These are phyloP conservation scores for Dioscorea dumetorum DNA, from an alignment of 106 monocot genomes.

Conservation along the genomic window DNA sequence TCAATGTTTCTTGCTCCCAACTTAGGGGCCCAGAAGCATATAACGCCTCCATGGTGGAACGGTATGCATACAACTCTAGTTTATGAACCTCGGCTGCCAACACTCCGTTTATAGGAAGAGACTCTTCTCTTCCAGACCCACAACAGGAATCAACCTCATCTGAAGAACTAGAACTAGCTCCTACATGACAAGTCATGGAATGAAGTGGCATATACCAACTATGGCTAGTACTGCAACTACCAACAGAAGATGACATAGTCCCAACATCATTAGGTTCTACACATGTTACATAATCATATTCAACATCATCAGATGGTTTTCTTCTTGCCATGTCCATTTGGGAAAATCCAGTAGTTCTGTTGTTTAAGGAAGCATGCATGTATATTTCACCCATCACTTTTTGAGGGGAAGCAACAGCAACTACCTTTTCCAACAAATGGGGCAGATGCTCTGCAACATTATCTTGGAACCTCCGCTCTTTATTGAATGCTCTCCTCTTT, in stretches of 20 bases:
- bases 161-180: conserved; percentile 20
- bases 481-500: conserved; percentile 11
- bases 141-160: conserved; percentile 24
- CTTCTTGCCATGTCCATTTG: conserved; percentile 5
- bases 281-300: conserved; percentile 1
- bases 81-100: conserved; percentile 32
- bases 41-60: conserved; percentile 44
- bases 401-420: conserved; percentile 35
- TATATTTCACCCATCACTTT: conserved; percentile 25
- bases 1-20: conserved; percentile 78
- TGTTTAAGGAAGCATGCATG: conserved; percentile 23
- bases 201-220: conserved; percentile 12
- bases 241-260: conserved; percentile 42
- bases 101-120: conserved; percentile 12
- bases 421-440: conserved; percentile 27
- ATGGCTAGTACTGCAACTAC: conserved; percentile 42
- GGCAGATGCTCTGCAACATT: conserved; percentile 6
- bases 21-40: conserved; percentile 77
- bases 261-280: conserved; percentile 21
- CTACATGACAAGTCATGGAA: conserved; percentile 5
- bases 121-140: conserved; percentile 17
- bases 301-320: neutral
- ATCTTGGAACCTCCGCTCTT: conserved; percentile 7
- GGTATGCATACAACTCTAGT: conserved; percentile 62
- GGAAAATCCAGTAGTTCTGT: conserved; percentile 15